A percentile compares a stretch with the other conserved stretches of the same genome.
phyloP scores from a whole-genome alignment of 495 filamentous ascomycete genomes.

The Aspergillus heteromorphus region DNA sequence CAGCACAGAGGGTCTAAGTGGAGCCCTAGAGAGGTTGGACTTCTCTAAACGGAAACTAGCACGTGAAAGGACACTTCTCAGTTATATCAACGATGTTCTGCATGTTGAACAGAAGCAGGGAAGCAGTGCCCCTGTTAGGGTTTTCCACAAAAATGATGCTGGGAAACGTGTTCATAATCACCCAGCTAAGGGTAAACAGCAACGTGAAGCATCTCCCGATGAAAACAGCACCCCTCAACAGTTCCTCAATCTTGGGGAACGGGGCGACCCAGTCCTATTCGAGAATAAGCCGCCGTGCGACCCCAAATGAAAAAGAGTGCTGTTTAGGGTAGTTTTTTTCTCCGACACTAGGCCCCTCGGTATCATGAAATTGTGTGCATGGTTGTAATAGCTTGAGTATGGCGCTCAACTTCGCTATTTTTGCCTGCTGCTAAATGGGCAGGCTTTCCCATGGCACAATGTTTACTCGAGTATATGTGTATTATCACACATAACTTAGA shows the following conservation, averaged over 20 bases:
- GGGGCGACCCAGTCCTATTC: slow-evolving; percentile 74
- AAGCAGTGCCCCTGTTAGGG: slow-evolving; percentile 58
- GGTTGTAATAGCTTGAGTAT: too few relatives aligned
- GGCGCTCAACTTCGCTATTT: too few relatives aligned
- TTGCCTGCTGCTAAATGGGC: too few relatives aligned
- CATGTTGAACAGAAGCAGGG: slow-evolving; percentile 57
- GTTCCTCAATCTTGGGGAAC: slow-evolving; percentile 76
- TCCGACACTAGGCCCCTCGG: too few relatives aligned
- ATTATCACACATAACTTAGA: too few relatives aligned
- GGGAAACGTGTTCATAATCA: slow-evolving; percentile 39
- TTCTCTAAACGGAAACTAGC: slow-evolving; percentile 74
- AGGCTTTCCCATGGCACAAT: too few relatives aligned
- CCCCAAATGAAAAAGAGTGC: slow-evolving; percentile 19
- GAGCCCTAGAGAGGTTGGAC: slow-evolving; percentile 72
- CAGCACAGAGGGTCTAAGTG: slow-evolving; percentile 89
- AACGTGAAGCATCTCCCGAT: slow-evolving; percentile 55
- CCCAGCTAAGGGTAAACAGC: slow-evolving; percentile 20
- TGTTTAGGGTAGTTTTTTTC: too few relatives aligned
- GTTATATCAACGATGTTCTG: slow-evolving; percentile 72
- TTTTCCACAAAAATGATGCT: slow-evolving; percentile 70
- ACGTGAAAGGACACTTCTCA: slow-evolving; percentile 80
- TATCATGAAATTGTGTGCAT: too few relatives aligned
- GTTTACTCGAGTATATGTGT: too few relatives aligned
- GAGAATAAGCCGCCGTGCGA: slow-evolving; percentile 53
- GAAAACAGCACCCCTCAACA: slow-evolving; percentile 61